Percentiles rank a stretch among this genome's conserved stretches.
These are phyloP conservation scores for Eucalyptus rudis DNA, from an alignment of 345 rosid species.

Conservation along the genomic window DNA sequence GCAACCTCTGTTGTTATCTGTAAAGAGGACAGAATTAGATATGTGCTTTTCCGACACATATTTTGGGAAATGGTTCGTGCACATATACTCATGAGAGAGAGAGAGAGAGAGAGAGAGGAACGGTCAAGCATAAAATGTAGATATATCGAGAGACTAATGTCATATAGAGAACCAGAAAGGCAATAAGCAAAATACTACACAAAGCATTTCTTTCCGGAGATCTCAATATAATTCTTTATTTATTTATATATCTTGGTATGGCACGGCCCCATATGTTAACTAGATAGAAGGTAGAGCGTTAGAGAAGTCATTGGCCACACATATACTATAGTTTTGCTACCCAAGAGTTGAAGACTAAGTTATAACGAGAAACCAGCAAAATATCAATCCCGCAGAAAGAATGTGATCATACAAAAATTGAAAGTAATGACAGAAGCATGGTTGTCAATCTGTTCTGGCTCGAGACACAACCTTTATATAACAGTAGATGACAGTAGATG, in stretches of 20 bases:
- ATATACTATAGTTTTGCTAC: background rate
- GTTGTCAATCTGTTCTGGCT: background rate
- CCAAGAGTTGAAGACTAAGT: background rate
- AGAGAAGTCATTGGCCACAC: background rate
- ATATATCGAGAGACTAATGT: background rate
- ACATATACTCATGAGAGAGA: background rate
- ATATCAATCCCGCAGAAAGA: background rate
- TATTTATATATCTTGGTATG: background rate
- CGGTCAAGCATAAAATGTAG: background rate
- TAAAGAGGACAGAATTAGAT: background rate
- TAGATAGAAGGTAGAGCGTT: background rate
- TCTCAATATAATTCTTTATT: background rate
- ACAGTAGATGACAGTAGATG: background rate
- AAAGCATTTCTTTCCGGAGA: background rate
- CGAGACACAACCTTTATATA: background rate
- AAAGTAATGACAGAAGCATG: background rate
- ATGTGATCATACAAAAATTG: background rate
- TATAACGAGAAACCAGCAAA: background rate
- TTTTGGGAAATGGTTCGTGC: background rate
- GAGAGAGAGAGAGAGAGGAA: background rate
- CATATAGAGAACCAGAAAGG: background rate
- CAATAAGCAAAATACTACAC: background rate
- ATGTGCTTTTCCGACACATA: background rate
- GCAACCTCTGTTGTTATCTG: conserved; percentile 88
- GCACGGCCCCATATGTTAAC: background rate